phyloP scores from a whole-genome alignment of 768 basidiomycete species.

The Lentinula sp. region DNA sequence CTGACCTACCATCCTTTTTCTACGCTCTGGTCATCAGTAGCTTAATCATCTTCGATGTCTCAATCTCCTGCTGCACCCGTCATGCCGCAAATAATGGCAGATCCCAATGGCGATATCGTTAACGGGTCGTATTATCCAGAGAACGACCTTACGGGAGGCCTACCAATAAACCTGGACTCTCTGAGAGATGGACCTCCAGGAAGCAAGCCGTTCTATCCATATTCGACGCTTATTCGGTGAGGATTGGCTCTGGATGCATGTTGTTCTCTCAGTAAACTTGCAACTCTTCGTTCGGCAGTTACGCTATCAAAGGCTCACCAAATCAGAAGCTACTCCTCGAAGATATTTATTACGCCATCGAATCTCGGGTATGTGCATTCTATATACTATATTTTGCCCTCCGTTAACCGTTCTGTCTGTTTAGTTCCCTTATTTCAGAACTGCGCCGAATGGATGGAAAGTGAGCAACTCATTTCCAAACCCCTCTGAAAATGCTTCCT shows the following conservation, averaged over 20 bases:
- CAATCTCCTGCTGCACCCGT: slow-evolving; percentile 48
- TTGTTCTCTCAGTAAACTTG: slow-evolving; percentile 6
- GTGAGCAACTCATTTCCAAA: slow-evolving; percentile 37
- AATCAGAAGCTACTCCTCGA: slow-evolving; percentile 81
- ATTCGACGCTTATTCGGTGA: slow-evolving; percentile 85
- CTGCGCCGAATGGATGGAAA: slow-evolving; percentile 89
- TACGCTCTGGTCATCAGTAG: not conserved
- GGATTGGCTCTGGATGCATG: slow-evolving; percentile 21
- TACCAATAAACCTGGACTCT: slow-evolving; percentile 84
- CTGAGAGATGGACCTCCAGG: slow-evolving; percentile 83
- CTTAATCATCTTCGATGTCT: slow-evolving; percentile 29
- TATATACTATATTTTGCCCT: not conserved
- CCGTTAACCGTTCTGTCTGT: slow-evolving; percentile 12
- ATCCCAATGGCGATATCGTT: slow-evolving; percentile 48
- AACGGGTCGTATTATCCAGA: slow-evolving; percentile 66
- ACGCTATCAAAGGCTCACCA: slow-evolving; percentile 88
- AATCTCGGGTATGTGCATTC: slow-evolving; percentile 62
- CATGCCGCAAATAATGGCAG: slow-evolving; percentile 61
- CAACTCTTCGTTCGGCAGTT: slow-evolving; percentile 36
- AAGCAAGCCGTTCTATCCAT: slow-evolving; percentile 87
- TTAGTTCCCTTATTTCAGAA: slow-evolving; percentile 86
- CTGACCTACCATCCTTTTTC: not conserved
- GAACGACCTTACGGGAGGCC: slow-evolving; percentile 75
- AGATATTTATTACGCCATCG: slow-evolving; percentile 90
- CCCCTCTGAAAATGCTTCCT: not conserved